Evolutionary conservation across 2,329 filamentous ascomycete species (phyloP).

Genomic region (Phyllachora maydis): DNA sequence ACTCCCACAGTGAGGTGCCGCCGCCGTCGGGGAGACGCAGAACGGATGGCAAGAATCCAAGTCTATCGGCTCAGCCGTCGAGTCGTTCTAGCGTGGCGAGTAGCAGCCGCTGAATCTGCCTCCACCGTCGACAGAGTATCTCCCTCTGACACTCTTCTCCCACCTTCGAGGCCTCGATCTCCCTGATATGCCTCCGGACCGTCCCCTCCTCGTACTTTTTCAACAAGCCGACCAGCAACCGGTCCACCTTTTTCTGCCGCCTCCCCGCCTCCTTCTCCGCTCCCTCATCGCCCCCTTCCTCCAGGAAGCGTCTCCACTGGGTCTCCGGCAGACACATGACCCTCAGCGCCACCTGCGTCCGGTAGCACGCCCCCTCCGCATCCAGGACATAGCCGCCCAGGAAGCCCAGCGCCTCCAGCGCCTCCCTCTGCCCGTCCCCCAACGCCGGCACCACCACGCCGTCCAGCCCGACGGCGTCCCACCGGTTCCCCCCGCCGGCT

Average conservation of each 20-base stretch:
- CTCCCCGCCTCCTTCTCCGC: too few relatives aligned
- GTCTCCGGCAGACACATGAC: slow-evolving; percentile 12
- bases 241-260: slow-evolving; percentile 17
- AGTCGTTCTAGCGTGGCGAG: slow-evolving; percentile 14
- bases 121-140: slow-evolving; percentile 18
- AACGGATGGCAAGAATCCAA: too few relatives aligned
- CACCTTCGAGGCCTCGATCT: slow-evolving; percentile 9
- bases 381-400: slow-evolving; percentile 30
- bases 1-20: too few relatives aligned
- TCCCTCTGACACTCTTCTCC: slow-evolving; percentile 14
- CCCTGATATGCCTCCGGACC: slow-evolving; percentile 10
- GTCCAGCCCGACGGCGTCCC: slow-evolving; percentile 28
- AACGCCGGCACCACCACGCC: slow-evolving; percentile 20
- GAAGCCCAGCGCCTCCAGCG: slow-evolving; percentile 24
- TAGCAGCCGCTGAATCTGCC: slow-evolving; percentile 18
- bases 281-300: slow-evolving; percentile 22
- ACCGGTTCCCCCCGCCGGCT: too few relatives aligned
- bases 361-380: slow-evolving; percentile 25
- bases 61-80: too few relatives aligned
- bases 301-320: slow-evolving; percentile 25
- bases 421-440: slow-evolving; percentile 11
- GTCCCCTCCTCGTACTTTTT: slow-evolving; percentile 13
- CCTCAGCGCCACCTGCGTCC: slow-evolving; percentile 31
- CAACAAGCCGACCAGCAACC: slow-evolving; percentile 16
- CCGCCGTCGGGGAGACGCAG: too few relatives aligned